Evolutionary conservation across 768 basidiomycete genomes (phyloP).

Genomic region (Filobasidium floriforme): DNA sequence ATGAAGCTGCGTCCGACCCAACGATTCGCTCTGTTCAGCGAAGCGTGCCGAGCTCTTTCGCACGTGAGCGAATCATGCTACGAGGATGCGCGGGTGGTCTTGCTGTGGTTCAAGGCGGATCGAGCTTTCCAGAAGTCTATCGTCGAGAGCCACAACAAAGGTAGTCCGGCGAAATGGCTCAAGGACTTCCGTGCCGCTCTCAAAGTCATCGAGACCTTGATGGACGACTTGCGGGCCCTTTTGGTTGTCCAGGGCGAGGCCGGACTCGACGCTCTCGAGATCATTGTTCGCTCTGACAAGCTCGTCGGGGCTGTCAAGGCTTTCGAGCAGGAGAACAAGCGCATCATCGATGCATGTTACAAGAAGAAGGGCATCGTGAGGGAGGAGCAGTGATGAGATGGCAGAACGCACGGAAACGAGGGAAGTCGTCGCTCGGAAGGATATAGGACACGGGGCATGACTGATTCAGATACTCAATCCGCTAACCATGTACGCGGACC

Average conservation of each 20-base stretch:
- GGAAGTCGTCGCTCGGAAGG: too few relatives aligned
- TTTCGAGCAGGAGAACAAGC: background rate
- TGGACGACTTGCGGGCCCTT: background rate
- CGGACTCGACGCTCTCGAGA: background rate
- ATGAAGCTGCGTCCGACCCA: too few relatives aligned
- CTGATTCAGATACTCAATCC: too few relatives aligned
- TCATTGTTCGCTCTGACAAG: background rate
- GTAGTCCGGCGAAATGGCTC: background rate
- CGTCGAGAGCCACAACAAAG: background rate
- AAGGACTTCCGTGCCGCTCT: background rate
- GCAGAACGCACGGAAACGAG: too few relatives aligned
- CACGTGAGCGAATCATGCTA: background rate
- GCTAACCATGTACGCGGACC: too few relatives aligned
- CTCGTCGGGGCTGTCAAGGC: background rate
- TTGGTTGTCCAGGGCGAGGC: background rate
- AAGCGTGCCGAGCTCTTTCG: background rate
- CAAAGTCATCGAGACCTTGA: background rate
- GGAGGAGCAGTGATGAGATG: too few relatives aligned
- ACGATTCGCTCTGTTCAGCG: background rate
- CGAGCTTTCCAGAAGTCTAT: background rate
- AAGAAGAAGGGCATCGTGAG: too few relatives aligned
- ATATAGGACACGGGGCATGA: too few relatives aligned
- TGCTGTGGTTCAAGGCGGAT: background rate
- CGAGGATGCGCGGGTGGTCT: background rate
- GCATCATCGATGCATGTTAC: background rate